Evolutionary conservation across 345 rosid genomes (phyloP).

Genomic region (Kandelia obovata): DNA sequence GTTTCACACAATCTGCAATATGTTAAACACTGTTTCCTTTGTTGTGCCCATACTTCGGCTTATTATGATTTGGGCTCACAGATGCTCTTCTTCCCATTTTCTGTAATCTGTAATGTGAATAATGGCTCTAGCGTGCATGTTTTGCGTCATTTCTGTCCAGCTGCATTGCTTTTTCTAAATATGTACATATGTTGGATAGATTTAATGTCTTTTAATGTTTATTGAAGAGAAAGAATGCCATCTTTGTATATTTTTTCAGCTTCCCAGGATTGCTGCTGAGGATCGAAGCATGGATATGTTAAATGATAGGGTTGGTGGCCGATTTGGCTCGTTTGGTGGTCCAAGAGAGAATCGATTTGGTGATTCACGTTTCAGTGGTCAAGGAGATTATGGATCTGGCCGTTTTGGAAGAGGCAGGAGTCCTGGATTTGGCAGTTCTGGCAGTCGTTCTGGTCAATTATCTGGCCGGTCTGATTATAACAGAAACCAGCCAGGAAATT

Average conservation of each 20-base stretch:
- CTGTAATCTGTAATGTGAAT: background rate
- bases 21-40: too few relatives aligned
- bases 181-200: background rate
- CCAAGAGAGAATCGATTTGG: background rate
- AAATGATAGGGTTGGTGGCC: slow-evolving; percentile 36
- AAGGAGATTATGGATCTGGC: slow-evolving; percentile 32
- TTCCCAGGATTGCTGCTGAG: slow-evolving; percentile 58
- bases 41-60: background rate
- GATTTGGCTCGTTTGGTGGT: slow-evolving; percentile 23
- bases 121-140: background rate
- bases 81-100: background rate
- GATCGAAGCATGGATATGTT: slow-evolving; percentile 44
- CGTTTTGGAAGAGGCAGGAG: slow-evolving; percentile 29
- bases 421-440: slow-evolving; percentile 19
- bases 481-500: slow-evolving; percentile 24
- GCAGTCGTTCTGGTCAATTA: slow-evolving; percentile 10
- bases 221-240: background rate
- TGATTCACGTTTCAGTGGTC: slow-evolving; percentile 32
- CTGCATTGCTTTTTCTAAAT: background rate
- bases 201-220: background rate
- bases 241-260: slow-evolving; percentile 41
- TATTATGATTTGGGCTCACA: background rate
- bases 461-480: slow-evolving; percentile 8
- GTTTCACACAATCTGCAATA: too few relatives aligned
- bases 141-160: background rate